phyloP scores from a whole-genome alignment of 768 basidiomycete genomes.

The Lactarius psammicola region DNA sequence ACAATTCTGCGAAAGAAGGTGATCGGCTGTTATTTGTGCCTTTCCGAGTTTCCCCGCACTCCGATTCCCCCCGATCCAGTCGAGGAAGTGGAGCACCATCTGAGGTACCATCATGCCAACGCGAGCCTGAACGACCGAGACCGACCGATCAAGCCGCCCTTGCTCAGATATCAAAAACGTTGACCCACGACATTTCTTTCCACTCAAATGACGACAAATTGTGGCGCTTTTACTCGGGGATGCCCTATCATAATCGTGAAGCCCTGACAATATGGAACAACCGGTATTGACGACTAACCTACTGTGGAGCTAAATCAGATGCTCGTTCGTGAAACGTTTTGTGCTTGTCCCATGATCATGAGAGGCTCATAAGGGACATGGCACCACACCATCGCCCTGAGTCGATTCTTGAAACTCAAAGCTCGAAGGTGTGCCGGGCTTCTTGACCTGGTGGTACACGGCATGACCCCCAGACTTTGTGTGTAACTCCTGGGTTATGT shows the following conservation, averaged over 20 bases:
- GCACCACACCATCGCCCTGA: not conserved
- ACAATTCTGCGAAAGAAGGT: not conserved
- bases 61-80: not conserved
- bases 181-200: not conserved
- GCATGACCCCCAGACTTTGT: not conserved
- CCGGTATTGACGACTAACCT: not conserved
- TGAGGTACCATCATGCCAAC: not conserved
- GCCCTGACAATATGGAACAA: not conserved
- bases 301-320: not conserved
- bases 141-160: not conserved
- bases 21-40: not conserved
- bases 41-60: not conserved
- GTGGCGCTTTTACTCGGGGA: not conserved
- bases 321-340: not conserved
- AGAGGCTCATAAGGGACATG: not conserved
- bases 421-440: not conserved
- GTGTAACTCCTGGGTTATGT: not conserved
- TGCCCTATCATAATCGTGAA: no score
- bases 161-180: no score
- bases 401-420: not conserved
- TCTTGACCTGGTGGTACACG: not conserved
- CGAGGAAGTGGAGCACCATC: no score
- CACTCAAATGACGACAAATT: not conserved
- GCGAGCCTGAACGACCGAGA: not conserved
- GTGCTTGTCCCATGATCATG: no score